phyloP scores from a whole-genome alignment of 2,329 filamentous ascomycete species.

The Fusarium goolgardi region DNA sequence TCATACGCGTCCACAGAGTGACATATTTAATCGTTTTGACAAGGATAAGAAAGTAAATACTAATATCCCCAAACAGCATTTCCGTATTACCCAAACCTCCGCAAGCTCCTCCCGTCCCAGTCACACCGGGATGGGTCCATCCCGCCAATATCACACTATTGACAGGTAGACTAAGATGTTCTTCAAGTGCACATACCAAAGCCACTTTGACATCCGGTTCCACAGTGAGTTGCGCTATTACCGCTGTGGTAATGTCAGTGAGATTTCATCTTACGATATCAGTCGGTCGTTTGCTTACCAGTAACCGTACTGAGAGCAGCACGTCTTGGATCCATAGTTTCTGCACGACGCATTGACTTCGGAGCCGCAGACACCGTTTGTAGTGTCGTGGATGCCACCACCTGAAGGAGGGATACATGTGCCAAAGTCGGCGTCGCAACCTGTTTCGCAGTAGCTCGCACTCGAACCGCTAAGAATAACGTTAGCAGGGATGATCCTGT shows the following conservation, averaged over 20 bases:
- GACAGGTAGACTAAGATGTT: background rate
- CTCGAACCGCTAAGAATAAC: constrained; percentile 47
- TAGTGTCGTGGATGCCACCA: constrained; percentile 46
- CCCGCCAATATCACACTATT: background rate
- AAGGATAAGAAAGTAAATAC: constrained; percentile 12
- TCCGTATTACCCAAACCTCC: constrained; percentile 9
- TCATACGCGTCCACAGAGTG: background rate
- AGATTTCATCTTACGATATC: background rate
- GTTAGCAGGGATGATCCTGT: constrained; percentile 18
- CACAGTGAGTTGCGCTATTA: constrained; percentile 47
- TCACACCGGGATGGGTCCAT: background rate
- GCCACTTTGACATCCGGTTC: constrained; percentile 50
- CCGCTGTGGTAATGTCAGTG: constrained; percentile 43
- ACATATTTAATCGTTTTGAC: background rate
- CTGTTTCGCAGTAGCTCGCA: constrained; percentile 52
- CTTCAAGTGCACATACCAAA: constrained; percentile 49
- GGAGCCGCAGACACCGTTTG: constrained; percentile 53
- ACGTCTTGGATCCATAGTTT: constrained; percentile 50
- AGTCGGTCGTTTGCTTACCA: constrained; percentile 46
- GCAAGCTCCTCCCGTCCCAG: constrained; percentile 17
- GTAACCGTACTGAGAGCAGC: constrained; percentile 53
- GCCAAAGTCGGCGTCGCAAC: constrained; percentile 54
- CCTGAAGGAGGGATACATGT: constrained; percentile 46
- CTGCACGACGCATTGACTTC: constrained; percentile 49
- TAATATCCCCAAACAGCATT: constrained; percentile 7